These are phyloP conservation scores for Paraglomus brasilianum DNA, from an alignment of 192 early-diverging fungal species.

Conservation along the genomic window DNA sequence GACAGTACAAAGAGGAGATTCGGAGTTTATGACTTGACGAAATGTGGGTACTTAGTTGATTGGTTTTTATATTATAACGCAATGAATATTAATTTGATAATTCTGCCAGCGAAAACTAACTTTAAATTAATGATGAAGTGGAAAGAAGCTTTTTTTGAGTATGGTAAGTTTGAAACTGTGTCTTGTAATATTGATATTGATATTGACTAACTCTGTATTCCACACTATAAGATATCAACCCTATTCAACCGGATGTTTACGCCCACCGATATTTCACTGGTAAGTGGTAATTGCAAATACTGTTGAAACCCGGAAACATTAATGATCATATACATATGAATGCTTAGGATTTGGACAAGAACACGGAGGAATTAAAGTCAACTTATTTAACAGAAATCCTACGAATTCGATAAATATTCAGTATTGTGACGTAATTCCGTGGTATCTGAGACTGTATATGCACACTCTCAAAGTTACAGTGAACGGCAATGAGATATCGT, in stretches of 20 bases:
- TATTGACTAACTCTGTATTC: not conserved
- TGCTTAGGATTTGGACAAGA: conserved; percentile 75
- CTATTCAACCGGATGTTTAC: conserved; percentile 45
- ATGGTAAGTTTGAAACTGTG: conserved; percentile 39
- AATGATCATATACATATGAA: no score
- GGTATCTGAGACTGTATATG: conserved; percentile 88
- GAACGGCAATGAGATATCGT: conserved; percentile 29
- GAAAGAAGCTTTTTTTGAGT: conserved; percentile 44
- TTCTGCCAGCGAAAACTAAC: no score
- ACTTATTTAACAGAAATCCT: conserved; percentile 66
- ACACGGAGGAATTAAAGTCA: conserved; percentile 75
- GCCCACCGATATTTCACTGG: conserved; percentile 66
- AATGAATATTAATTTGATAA: not conserved
- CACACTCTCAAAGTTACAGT: conserved; percentile 75
- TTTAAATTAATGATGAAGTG: conserved; percentile 56
- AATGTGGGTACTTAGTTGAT: conserved; percentile 20
- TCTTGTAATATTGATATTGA: not conserved
- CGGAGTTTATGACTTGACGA: conserved; percentile 19
- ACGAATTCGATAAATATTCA: conserved; percentile 44
- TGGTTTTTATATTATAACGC: conserved; percentile 28
- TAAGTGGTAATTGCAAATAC: conserved; percentile 3
- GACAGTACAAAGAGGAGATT: conserved; percentile 22
- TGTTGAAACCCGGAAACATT: no score
- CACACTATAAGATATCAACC: conserved; percentile 27
- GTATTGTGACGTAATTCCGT: conserved; percentile 83